Base-by-base conservation (phyloP, 805 yeast species). In the Hanseniaspora hatyaiensis region DNA sequence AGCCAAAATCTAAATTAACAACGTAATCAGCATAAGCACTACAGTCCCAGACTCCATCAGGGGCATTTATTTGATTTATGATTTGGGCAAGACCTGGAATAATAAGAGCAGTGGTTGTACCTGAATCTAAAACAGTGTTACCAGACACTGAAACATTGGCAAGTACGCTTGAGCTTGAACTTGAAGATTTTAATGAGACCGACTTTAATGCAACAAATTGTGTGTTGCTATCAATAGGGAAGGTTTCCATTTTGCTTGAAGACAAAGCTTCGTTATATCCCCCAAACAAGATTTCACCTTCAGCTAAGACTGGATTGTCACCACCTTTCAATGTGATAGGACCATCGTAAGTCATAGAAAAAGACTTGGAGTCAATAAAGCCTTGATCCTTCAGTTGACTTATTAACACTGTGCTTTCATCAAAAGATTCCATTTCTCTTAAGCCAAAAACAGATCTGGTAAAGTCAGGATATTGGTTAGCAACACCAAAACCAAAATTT, bases 221-320 rank as follows among this genome's bases (percentile, higher is more conserved):
- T 13, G 34, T 12, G 29, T 40, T 41, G 3, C 2, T 26, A 31
- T 47, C 50, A 8, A 47, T 47, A 8, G 32, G 2, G 23, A 34
- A 47, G 11, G 36, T 34, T 20, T 29, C 16, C 47, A 47, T 40
- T 8, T 23, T 20, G 18, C 32, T 26, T 13, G 22, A n/a, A 5
- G 29, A 24, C 12, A 20, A 12, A 15, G 31, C 32, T 2, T 38
- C n/a, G 16, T 47, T 40, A 29, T 47, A 47, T n/a, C 50, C 50
- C 34, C 50, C 50, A 41, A 47, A 47, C 8, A 38, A 23, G n/a
- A 47, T 42, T 30, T 42, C 36, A 30, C 50, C 50, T 8, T 40
- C 16, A 8, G 47, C 41, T 6, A 47, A 34, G 11, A 40, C 32
- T 9, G 32, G 41, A 9, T 44, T 15, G 42, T 15, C 20, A 22